phyloP scores from a whole-genome alignment of 345 rosid species.

The Gossypium turneri region DNA sequence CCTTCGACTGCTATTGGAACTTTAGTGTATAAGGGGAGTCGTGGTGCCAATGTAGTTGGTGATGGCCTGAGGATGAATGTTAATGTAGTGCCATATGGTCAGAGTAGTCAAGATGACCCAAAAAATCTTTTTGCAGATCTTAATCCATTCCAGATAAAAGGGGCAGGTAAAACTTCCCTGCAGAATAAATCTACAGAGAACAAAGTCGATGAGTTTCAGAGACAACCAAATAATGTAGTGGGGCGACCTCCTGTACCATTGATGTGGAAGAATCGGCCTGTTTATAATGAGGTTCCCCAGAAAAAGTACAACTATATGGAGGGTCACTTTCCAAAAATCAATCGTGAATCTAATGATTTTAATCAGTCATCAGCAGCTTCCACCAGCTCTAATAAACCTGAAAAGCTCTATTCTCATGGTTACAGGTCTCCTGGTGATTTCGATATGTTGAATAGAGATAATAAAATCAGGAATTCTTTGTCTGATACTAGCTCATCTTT shows the following conservation, averaged over 20 bases:
- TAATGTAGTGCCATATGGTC: constrained; percentile 68
- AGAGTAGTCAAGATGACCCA: constrained; percentile 62
- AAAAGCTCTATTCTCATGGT: constrained; percentile 39
- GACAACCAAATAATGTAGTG: constrained; percentile 46
- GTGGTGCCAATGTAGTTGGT: constrained; percentile 47
- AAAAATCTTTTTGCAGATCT: constrained; percentile 88
- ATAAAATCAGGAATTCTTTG: constrained; percentile 33
- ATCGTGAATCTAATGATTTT: constrained; percentile 61
- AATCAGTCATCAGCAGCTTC: constrained; percentile 49
- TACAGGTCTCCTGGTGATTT: constrained; percentile 35
- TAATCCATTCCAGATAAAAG: constrained; percentile 87
- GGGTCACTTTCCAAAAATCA: constrained; percentile 61
- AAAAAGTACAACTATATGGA: constrained; percentile 66
- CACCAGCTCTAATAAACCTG: constrained; percentile 39
- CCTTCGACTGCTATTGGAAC: constrained; percentile 44
- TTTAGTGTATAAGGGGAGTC: constrained; percentile 53
- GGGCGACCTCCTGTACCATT: constrained; percentile 74
- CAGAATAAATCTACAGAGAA: constrained; percentile 50
- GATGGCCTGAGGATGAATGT: constrained; percentile 63
- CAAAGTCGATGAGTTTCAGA: constrained; percentile 54
- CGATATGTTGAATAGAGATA: constrained; percentile 37
- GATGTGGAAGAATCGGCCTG: constrained; percentile 78
- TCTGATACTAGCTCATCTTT: constrained; percentile 33
- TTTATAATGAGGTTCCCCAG: constrained; percentile 77
- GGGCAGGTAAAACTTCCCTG: constrained; percentile 56